Conservation (phyloP, 2,329 filamentous ascomycete genomes). For the Neonectria faginata region DNA sequence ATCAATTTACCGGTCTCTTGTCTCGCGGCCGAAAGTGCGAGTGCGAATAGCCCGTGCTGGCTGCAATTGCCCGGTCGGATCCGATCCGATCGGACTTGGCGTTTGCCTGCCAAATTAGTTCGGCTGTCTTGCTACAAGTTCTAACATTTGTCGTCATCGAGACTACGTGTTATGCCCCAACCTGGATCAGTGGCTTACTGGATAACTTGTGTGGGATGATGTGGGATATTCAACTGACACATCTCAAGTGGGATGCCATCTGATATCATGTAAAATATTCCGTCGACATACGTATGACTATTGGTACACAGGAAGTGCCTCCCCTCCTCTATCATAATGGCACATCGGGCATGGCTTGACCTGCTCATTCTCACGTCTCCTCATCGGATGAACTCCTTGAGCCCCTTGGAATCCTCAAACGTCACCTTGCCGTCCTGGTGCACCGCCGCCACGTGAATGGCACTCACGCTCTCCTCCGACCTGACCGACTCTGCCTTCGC, state of each 20-base stretch:
- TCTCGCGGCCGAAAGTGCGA: not conserved
- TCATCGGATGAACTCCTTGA: slow-evolving; percentile 66
- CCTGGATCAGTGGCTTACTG: not conserved
- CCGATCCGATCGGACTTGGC: not conserved
- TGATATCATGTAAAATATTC: slow-evolving; percentile 15
- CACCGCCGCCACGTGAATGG: slow-evolving; percentile 68
- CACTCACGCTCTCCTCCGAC: slow-evolving; percentile 46
- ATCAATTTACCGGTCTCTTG: not conserved
- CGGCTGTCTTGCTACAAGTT: not conserved
- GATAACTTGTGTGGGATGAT: slow-evolving; percentile 11
- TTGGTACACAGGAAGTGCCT: slow-evolving; percentile 27
- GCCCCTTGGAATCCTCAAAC: slow-evolving; percentile 69
- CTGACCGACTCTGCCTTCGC: slow-evolving; percentile 15
- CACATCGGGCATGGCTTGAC: slow-evolving; percentile 11
- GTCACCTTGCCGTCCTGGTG: slow-evolving; percentile 73
- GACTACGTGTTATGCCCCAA: too few relatives aligned
- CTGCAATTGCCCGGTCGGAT: not conserved
- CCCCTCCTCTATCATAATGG: slow-evolving; percentile 24
- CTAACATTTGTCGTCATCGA: not conserved
- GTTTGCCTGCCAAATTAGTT: not conserved
- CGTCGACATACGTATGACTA: slow-evolving; percentile 22
- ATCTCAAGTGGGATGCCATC: slow-evolving; percentile 2
- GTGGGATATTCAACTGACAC: slow-evolving; percentile 8
- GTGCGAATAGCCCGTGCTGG: not conserved
- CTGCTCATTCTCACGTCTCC: slow-evolving; percentile 2